phyloP scores from a whole-genome alignment of 306 rosid genomes.

The Cicer chorassanicum region DNA sequence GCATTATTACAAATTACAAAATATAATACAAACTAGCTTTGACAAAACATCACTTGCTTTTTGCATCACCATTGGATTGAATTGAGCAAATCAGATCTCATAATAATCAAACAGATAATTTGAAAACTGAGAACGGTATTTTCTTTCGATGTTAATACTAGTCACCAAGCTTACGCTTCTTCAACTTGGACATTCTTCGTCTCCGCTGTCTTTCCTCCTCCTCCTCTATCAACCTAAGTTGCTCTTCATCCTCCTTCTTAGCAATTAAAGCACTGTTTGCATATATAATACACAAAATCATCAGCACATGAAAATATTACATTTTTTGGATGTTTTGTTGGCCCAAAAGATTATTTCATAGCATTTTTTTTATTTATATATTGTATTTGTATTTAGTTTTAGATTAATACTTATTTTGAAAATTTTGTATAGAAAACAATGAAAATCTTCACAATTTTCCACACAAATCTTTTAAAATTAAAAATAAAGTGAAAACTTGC shows the following conservation, averaged over 20 bases:
- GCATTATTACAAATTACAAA: neutral
- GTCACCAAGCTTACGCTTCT: conserved; percentile 56
- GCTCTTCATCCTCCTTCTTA: conserved; percentile 71
- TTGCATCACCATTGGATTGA: conserved; percentile 36
- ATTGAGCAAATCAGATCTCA: conserved; percentile 36
- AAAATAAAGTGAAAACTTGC: neutral
- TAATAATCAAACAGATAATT: conserved; percentile 20
- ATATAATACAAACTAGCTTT: conserved; percentile 30
- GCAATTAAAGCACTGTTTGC: conserved; percentile 60
- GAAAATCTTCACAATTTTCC: too few species aligned
- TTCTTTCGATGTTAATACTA: neutral
- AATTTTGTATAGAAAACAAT: too few species aligned
- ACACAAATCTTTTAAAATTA: neutral
- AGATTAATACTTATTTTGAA: too few species aligned
- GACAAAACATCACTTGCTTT: conserved; percentile 25
- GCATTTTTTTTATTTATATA: neutral
- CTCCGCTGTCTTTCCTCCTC: conserved; percentile 58
- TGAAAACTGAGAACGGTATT: neutral
- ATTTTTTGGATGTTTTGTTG: neutral
- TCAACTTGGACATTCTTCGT: conserved; percentile 47
- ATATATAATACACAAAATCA: conserved; percentile 19
- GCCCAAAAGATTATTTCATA: neutral
- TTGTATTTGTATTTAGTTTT: too few species aligned
- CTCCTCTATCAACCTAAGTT: conserved; percentile 56
- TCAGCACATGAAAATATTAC: neutral